Percentiles rank a stretch among this genome's conserved stretches.
Conservation (phyloP, 768 basidiomycete species). For the Mycena alexandri region DNA sequence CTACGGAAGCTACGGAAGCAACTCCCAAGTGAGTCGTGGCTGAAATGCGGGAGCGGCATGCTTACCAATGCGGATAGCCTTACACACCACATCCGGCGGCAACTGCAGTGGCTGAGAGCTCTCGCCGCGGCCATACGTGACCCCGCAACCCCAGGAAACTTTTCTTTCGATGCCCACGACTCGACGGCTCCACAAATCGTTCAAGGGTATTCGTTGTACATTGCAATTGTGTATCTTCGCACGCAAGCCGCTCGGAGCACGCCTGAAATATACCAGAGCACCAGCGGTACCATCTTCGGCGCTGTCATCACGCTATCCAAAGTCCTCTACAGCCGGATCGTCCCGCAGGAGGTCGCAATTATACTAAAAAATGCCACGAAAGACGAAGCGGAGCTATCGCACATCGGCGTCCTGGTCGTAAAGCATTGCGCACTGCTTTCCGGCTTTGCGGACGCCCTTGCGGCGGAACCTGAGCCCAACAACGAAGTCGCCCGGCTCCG, state of each 20-base stretch:
- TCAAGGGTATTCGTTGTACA: constrained; percentile 30
- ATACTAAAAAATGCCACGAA: constrained; percentile 27
- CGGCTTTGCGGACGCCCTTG: constrained; percentile 11
- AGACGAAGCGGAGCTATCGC: constrained; percentile 29
- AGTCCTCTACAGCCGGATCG: constrained; percentile 29
- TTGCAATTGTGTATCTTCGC: constrained; percentile 33
- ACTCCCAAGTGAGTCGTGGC: constrained; percentile 19
- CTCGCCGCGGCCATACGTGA: constrained; percentile 23
- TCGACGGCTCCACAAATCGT: constrained; percentile 24
- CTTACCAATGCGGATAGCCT: constrained; percentile 6
- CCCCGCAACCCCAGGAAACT: constrained; percentile 3
- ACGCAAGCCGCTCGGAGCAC: constrained; percentile 27
- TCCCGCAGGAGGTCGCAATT: constrained; percentile 22
- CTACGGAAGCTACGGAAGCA: constrained; percentile 1
- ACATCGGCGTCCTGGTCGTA: constrained; percentile 19
- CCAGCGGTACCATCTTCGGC: constrained; percentile 27
- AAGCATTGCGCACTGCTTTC: constrained; percentile 20
- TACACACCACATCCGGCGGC: constrained; percentile 23
- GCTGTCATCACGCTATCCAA: constrained; percentile 30
- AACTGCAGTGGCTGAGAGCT: constrained; percentile 3
- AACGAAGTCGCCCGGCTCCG: constrained; percentile 13
- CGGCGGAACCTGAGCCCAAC: not conserved
- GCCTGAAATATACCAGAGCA: constrained; percentile 29
- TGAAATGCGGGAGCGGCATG: not conserved
- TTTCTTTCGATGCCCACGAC: constrained; percentile 25